These are phyloP conservation scores for Zygnema cylindricum DNA, from an alignment of 139 green algal genomes.

Conservation along the genomic window DNA sequence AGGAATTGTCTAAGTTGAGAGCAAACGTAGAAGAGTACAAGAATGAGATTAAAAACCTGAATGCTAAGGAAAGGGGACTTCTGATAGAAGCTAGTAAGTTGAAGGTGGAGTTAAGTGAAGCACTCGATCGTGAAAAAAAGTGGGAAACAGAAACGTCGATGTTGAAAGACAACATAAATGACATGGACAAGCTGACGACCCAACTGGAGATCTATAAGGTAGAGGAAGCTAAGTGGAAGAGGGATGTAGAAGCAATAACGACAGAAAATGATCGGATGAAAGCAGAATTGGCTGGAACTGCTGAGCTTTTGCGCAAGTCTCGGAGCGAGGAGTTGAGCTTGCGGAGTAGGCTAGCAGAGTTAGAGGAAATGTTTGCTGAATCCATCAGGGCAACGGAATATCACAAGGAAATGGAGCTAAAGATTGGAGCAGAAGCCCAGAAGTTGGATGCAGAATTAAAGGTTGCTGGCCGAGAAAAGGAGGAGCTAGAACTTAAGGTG, in stretches of 20 bases:
- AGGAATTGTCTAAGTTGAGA: not conserved
- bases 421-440: not conserved
- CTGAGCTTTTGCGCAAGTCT: not conserved
- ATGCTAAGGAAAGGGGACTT: not conserved
- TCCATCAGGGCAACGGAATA: not conserved
- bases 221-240: not conserved
- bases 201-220: not conserved
- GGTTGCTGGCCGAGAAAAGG: not conserved
- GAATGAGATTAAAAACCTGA: not conserved
- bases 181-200: not conserved
- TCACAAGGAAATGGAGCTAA: not conserved
- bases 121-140: not conserved
- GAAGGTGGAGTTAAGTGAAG: not conserved
- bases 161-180: not conserved
- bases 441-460: too few relatives aligned
- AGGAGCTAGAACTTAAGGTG: slow-evolving; percentile 1
- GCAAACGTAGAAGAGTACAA: not conserved
- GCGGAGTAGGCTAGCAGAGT: not conserved
- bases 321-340: not conserved
- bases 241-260: not conserved
- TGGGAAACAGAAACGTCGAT: not conserved
- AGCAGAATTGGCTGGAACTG: not conserved
- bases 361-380: not conserved
- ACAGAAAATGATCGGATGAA: not conserved
- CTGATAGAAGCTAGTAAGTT: not conserved